Base-by-base conservation (phyloP, 164 flowering plant species). In the Aristolochia californica region DNA sequence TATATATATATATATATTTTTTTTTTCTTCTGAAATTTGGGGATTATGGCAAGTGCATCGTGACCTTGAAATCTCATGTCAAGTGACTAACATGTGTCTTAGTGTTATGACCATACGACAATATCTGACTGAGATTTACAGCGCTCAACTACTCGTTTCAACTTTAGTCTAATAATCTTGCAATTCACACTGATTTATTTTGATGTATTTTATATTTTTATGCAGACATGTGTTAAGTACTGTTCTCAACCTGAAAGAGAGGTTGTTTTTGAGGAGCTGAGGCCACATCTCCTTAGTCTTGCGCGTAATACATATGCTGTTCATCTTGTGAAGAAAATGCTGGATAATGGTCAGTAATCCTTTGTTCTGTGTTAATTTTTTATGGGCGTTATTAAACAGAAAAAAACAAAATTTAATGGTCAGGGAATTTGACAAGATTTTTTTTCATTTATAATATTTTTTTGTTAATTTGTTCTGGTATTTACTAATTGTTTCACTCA, bases 301-400 rank as follows among this genome's bases (percentile, higher is more conserved):
- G 76, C 96, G 20, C 51, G 76, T 58, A 85, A 79, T 67, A 75
- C 84, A 5, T 87, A 87, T 75, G 96, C 97, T n/a, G 87, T 87
- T 48, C 87, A 80, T 75, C 77, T 93, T 55, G 83, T 93, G 66
- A 87, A 76, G 66, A 93, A 93, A 73, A 72, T 93, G 95, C 69
- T 93, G 49, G 97, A 93, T 59, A 79, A 61, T 72, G 99, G 99
- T 93, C 78, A 23, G 72, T 15, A 34, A 3, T 55, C 15, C 18
- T 17, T 64, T 17, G 38, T 22, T 10, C 26, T 50, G 23, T 23
- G 13, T 50, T 24, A 22, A 9, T 23, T 50, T 8, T 10, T n/a
- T 50, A 22, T 13, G 14, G 27, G 54, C 1, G 7, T 34, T 8
- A 34, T 34, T 34, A 9, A 34, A n/a, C n/a, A 34, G 40, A 8